These are phyloP conservation scores for Camellia lanceoleosa DNA, from an alignment of 148 eudicot genomes.

Conservation along the genomic window DNA sequence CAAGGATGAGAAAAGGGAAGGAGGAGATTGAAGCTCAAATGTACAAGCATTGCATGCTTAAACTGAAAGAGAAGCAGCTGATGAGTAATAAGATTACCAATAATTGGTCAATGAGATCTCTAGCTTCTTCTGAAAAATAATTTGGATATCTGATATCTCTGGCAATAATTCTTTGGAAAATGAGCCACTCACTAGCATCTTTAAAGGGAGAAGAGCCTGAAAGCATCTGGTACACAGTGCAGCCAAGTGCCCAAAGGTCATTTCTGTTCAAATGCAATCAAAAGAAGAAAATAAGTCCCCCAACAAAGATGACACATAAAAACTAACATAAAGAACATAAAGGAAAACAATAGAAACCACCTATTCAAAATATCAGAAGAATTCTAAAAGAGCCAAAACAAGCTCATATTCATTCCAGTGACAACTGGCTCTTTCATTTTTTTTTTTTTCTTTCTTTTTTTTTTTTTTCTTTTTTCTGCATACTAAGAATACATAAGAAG, in stretches of 20 bases:
- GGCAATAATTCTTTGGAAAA: conserved; percentile 91
- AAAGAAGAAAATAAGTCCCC: conserved; percentile 6
- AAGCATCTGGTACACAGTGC: conserved; percentile 98
- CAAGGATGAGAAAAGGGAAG: not conserved
- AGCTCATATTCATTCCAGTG: conserved; percentile 5
- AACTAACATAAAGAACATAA: not conserved
- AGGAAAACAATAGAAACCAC: conserved; percentile 10
- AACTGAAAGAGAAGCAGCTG: conserved; percentile 2
- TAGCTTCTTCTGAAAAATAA: conserved; percentile 79
- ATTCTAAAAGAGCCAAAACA: not conserved
- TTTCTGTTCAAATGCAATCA: conserved; percentile 50
- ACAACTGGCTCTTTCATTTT: not conserved
- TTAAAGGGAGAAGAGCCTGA: conserved; percentile 98
- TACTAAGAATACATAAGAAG: not conserved
- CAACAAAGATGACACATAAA: not conserved
- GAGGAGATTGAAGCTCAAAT: not conserved
- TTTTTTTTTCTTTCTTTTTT: not conserved
- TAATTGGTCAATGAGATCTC: conserved; percentile 79
- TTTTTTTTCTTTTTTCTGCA: not conserved
- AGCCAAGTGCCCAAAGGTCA: conserved; percentile 99
- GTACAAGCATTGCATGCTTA: not conserved
- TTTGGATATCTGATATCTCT: conserved; percentile 86
- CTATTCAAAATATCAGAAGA: conserved; percentile 8
- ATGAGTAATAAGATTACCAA: conserved; percentile 47
- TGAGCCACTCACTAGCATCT: conserved; percentile 99